These are phyloP conservation scores for Luvunga scandens DNA, from an alignment of 345 rosid genomes.

Conservation along the genomic window DNA sequence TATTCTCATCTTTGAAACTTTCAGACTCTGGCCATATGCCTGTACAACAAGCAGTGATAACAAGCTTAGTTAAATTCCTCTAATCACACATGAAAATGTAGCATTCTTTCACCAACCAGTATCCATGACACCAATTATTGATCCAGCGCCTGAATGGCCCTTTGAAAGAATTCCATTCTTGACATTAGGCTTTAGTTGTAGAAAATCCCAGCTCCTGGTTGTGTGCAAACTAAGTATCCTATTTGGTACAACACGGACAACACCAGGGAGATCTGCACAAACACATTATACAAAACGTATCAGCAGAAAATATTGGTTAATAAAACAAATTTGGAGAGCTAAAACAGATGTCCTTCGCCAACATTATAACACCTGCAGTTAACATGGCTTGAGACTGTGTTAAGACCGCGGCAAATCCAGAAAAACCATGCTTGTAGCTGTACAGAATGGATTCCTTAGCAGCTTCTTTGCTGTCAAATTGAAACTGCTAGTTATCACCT, in stretches of 20 bases:
- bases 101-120: conserved; percentile 31
- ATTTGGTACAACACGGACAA: conserved; percentile 37
- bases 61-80: neutral
- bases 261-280: conserved; percentile 43
- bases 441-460: conserved; percentile 45
- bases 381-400: conserved; percentile 44
- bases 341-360: conserved; percentile 32
- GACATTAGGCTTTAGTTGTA: conserved; percentile 31
- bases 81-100: neutral
- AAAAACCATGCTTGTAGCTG: conserved; percentile 64
- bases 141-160: conserved; percentile 40
- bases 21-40: conserved; percentile 70
- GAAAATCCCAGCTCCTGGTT: conserved; percentile 63
- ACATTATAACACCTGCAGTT: conserved; percentile 51
- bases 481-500: conserved; percentile 13
- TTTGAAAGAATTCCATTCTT: conserved; percentile 38
- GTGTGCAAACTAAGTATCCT: conserved; percentile 43
- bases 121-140: conserved; percentile 53
- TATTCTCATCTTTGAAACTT: conserved; percentile 49
- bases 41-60: conserved; percentile 11
- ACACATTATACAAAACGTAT: neutral
- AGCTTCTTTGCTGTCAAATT: conserved; percentile 45
- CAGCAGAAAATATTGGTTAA: neutral
- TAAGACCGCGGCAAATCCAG: conserved; percentile 54
- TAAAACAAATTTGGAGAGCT: neutral